These are phyloP conservation scores for Ramaria sp. DNA, from an alignment of 768 basidiomycete species.

Conservation along the genomic window DNA sequence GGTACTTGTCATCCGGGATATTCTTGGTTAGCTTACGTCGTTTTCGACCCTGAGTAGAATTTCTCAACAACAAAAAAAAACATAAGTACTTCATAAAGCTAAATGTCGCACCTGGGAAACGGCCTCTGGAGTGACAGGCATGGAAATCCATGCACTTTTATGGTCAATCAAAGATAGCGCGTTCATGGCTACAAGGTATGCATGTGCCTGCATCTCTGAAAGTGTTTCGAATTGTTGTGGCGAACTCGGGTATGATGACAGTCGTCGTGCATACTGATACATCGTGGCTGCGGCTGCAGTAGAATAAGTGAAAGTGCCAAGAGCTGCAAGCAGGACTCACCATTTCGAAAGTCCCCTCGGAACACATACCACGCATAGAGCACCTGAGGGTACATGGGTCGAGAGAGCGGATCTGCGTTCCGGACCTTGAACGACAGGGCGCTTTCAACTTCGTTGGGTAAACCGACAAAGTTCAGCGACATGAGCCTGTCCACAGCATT, in stretches of 20 bases:
- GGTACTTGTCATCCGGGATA: slow-evolving; percentile 68
- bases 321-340: slow-evolving; percentile 34
- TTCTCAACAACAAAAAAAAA: not conserved
- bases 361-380: slow-evolving; percentile 90
- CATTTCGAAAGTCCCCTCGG: slow-evolving; percentile 83
- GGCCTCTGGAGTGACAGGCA: slow-evolving; percentile 40
- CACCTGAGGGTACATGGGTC: slow-evolving; percentile 81
- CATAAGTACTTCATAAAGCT: not conserved
- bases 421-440: slow-evolving; percentile 87
- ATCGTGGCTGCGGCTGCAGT: slow-evolving; percentile 74
- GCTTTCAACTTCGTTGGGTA: slow-evolving; percentile 80
- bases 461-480: slow-evolving; percentile 73
- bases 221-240: slow-evolving; percentile 32
- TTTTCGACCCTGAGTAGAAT: slow-evolving; percentile 43
- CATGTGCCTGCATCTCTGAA: slow-evolving; percentile 64
- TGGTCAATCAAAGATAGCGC: slow-evolving; percentile 73
- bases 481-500: slow-evolving; percentile 70
- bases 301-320: not conserved
- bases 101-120: slow-evolving; percentile 32
- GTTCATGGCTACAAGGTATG: slow-evolving; percentile 81
- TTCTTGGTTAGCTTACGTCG: slow-evolving; percentile 59
- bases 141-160: slow-evolving; percentile 74
- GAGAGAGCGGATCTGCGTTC: slow-evolving; percentile 79
- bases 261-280: slow-evolving; percentile 83
- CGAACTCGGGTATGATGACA: slow-evolving; percentile 36